Base-by-base conservation (phyloP, 371 early-diverging fungal species). In the Sporodiniella umbellata region DNA sequence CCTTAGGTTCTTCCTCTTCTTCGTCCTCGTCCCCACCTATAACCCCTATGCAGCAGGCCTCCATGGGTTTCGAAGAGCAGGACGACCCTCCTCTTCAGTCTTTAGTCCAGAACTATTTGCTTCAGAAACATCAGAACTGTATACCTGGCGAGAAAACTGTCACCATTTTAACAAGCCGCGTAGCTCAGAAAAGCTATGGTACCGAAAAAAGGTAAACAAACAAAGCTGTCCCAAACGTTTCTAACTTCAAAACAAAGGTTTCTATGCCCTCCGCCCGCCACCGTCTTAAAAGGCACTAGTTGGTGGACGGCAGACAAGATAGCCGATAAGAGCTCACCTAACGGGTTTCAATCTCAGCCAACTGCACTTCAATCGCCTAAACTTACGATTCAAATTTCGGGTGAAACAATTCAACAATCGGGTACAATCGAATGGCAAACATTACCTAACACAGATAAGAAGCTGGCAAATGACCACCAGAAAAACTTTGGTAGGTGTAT, bases 131-230 rank as follows among this genome's bases (percentile, higher is more conserved):
- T 10, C 30, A 61, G 43, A 80, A 84, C 55, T 79, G 81, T 61
- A 77, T 87, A 14, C 66, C 76, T 23, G 87, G 87, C 35, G 85
- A 87, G 68, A 81, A 83, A 58, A 81, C 86, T 4, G 77, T 87
- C 0, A 73, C 87, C 69, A 79, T 90, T 19, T 56, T 88, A 45
- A 88, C 90, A 8, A 84, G 88, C 37, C 86, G 87, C 50, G 91
- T 90, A 4, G 91, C 88, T 8, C 91, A 90, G 66, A 90, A 91
- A 56, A 86, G 87, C 21, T 91, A 91, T 49, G 91, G 91, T 11
- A 87, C 89, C 17, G 91, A 91, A 60, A 90, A 90, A 65, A 82
- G 91, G 65, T 70, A 66, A 49, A 39, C 14, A 76, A 75, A 18
- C 30, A 80, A 81, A 48, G 23, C 83, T 75, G 2, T 19, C 38